Evolutionary conservation across 2,329 filamentous ascomycete species (phyloP).

Genomic region (Colletotrichum sp.): DNA sequence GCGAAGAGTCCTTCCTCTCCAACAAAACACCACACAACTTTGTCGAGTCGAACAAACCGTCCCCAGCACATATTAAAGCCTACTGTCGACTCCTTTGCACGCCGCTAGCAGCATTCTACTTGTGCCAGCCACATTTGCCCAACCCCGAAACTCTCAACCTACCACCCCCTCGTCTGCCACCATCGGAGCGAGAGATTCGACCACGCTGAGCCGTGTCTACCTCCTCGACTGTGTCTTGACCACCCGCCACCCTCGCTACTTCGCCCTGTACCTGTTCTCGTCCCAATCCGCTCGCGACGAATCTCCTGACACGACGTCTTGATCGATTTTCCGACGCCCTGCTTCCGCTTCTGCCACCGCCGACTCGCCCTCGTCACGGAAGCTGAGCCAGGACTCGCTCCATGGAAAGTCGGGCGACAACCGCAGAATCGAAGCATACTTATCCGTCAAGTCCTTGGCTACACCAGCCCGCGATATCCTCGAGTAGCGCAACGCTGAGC

Average conservation of each 20-base stretch:
- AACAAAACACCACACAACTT: neutral
- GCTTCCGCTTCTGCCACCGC: constrained; percentile 1
- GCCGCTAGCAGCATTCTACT: constrained; percentile 15
- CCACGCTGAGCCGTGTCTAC: constrained; percentile 1
- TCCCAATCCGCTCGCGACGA: neutral
- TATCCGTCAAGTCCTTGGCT: constrained; percentile 47
- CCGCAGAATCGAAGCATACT: constrained; percentile 53
- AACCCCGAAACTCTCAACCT: constrained; percentile 3
- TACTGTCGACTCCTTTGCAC: neutral
- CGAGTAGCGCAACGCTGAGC: constrained; percentile 27
- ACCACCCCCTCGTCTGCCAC: constrained; percentile 1
- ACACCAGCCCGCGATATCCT: constrained; percentile 28
- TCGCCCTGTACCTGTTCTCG: neutral
- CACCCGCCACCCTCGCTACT: neutral
- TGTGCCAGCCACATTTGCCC: neutral
- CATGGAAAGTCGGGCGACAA: constrained; percentile 56
- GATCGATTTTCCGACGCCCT: constrained; percentile 9
- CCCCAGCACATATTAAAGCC: neutral
- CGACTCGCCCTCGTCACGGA: constrained; percentile 17
- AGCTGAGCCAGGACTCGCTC: constrained; percentile 37
- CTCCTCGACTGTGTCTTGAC: neutral
- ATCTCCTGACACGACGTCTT: neutral
- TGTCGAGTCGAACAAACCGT: neutral
- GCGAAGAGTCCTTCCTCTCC: neutral
- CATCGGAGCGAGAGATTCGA: constrained; percentile 3